Base-by-base conservation (phyloP, 2,329 filamentous ascomycete genomes). In the Aspergillus japonicus region DNA sequence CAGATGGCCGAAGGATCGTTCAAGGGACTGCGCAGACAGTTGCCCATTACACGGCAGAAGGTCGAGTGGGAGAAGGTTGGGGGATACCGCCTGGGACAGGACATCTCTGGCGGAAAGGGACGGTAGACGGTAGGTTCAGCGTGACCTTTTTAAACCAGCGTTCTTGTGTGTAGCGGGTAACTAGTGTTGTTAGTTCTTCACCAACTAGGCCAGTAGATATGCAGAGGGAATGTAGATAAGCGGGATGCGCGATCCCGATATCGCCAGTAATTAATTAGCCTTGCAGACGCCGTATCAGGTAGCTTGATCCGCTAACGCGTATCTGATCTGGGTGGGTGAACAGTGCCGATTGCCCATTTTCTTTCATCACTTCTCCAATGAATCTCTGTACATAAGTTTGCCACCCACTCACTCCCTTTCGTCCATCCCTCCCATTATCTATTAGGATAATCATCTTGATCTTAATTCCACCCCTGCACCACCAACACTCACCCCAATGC, bases 31-130 rank as follows among this genome's bases (percentile, higher is more conserved):
- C 87, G 95, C 72, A 87, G 95, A 78, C 95, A 98, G 79, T 81
- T 99, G 74, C 95, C 95, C 0, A 92, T 99, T 61, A 99, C 95
- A 63, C 88, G 95, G 73, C 95, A 99, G 82, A 97, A 97, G 85
- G 94, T 99, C 68, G 95, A 99, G 79, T 99, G 95, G 95, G 94
- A 99, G 77, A 97, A 96, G 82, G 91, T 99, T 66, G 89, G 91
- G 50, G 92, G 92, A 68, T 99, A 99, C 80, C 84, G 92, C 62
- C 81, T 96, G 67, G 90, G 90, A 26, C 89, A 92, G 76, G 89
- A 91, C 72, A 91, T 92, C 75, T 87, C 88, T 19, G 88, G 89
- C 53, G 87, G 87, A 56, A 86, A 86, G 72, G 68, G 67, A 42
- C 68, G 71, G 62, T 67, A 56, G 55, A 33, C 31, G 31, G 33